Conservation (phyloP, 2,329 filamentous ascomycete species). For the Alternaria infectoria region DNA sequence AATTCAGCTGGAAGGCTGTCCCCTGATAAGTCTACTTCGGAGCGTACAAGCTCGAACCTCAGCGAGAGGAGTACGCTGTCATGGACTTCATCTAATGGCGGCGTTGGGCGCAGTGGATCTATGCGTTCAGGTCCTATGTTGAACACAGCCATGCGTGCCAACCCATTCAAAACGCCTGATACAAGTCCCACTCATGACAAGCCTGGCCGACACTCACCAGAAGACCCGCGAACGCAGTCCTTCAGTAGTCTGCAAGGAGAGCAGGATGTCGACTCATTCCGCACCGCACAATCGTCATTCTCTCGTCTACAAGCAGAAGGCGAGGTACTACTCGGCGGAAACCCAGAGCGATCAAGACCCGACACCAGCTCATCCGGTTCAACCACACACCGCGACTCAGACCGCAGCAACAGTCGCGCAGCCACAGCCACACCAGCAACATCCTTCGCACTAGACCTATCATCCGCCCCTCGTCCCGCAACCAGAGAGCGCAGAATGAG, state of each 20-base stretch:
- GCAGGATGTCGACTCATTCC: slow-evolving; percentile 58
- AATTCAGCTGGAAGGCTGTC: slow-evolving; percentile 48
- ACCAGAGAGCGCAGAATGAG: slow-evolving; percentile 39
- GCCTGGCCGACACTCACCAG: slow-evolving; percentile 24
- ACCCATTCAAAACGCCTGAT: slow-evolving; percentile 44
- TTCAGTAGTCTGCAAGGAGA: slow-evolving; percentile 47
- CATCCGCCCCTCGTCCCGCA: slow-evolving; percentile 13
- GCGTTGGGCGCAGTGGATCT: slow-evolving; percentile 54
- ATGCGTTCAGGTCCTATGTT: slow-evolving; percentile 52
- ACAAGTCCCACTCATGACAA: slow-evolving; percentile 38
- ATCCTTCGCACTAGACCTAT: slow-evolving; percentile 28
- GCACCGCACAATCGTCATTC: slow-evolving; percentile 58
- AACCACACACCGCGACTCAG: slow-evolving; percentile 30
- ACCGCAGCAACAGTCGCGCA: slow-evolving; percentile 29
- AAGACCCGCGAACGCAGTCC: slow-evolving; percentile 34
- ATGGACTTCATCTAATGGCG: slow-evolving; percentile 48
- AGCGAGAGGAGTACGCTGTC: slow-evolving; percentile 60
- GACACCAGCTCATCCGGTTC: slow-evolving; percentile 39
- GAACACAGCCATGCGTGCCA: slow-evolving; percentile 30
- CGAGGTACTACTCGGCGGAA: slow-evolving; percentile 58
- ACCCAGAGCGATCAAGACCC: slow-evolving; percentile 40
- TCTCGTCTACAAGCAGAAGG: slow-evolving; percentile 59
- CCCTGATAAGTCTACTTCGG: slow-evolving; percentile 54
- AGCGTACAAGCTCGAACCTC: slow-evolving; percentile 63
- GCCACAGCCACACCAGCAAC: slow-evolving; percentile 36